Percentiles rank a stretch among this genome's conserved stretches.
Conservation (phyloP, 1,139 yeast genomes). For the Debaryomyces fabryi region DNA sequence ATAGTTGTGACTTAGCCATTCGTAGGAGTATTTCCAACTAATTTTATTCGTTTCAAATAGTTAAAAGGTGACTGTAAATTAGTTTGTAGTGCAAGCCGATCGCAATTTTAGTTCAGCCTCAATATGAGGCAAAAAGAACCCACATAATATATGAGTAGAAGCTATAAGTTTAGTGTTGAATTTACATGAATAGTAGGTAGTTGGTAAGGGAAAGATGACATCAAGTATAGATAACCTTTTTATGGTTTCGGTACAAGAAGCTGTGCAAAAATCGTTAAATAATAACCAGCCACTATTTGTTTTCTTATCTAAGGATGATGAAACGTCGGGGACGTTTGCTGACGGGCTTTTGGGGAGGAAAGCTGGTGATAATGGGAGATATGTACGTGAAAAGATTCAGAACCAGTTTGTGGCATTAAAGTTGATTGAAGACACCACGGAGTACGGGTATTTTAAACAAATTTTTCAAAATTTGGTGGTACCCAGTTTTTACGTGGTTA, state of each 20-base stretch:
- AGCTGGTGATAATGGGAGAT: conserved; percentile 9
- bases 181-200: neutral
- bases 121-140: conserved; percentile 1
- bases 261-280: conserved; percentile 41
- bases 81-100: neutral
- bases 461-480: conserved; percentile 47
- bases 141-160: neutral
- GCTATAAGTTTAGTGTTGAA: neutral
- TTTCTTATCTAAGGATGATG: conserved; percentile 30
- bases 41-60: neutral
- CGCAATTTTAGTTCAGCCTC: neutral
- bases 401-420: conserved; percentile 44
- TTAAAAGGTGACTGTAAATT: neutral
- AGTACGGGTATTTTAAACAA: conserved; percentile 52
- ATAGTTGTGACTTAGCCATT: neutral
- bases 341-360: conserved; percentile 15
- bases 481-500: conserved; percentile 55
- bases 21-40: neutral
- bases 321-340: conserved; percentile 27
- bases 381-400: conserved; percentile 4
- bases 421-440: conserved; percentile 46
- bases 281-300: conserved; percentile 45
- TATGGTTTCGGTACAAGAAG: conserved; percentile 34
- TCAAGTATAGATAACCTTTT: conserved; percentile 2
- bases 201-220: neutral